Base-by-base conservation (phyloP, 148 eudicot genomes). In the Drosera capensis region DNA sequence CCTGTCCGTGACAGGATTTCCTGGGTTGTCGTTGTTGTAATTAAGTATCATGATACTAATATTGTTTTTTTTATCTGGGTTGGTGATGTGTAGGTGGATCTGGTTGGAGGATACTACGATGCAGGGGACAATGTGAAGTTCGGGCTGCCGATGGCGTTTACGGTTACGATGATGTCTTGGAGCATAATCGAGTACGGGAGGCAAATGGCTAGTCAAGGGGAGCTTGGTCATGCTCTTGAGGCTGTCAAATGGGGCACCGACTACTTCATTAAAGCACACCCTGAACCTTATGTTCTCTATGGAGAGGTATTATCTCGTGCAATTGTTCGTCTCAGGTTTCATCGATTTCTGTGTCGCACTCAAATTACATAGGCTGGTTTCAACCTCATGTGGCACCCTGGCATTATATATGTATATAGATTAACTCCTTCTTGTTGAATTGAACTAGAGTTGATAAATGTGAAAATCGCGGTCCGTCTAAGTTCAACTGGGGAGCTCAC, bases 241-340 rank as follows among this genome's bases (percentile, higher is more conserved):
- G 99, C 93, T 48, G 58, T 90, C 20, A 80, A 88, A 47, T 90
- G 99, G 99, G 99, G 99, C 5, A 90, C 95, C 63, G 99, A 90
- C 49, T 90, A 90, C 38, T 65, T 90, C 70, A 78, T 90, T 37
- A 90, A 90, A 52, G 95, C 99, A 24, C 99, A 90, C 14, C 95
- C 99, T 28, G 40, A 76, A 20, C 88, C 95, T 35, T 9, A 80
- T 71, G 94, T 90, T 53, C 82, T 90, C 31, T 90, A 85, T 55
- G 99, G 99, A 66, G 94, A 90, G 99, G 99, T 90, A 72, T 0
- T n/a, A n/a, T n/a, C n/a, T n/a, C n/a, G n/a, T n/a, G n/a, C n/a
- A n/a, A n/a, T n/a, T n/a, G n/a, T n/a, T n/a, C n/a, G n/a, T n/a
- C n/a, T n/a, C n/a, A n/a, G n/a, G n/a, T n/a, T n/a, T n/a, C n/a